Evolutionary conservation across 345 rosid species (phyloP), one percentile per base, ranked within the genome.

Genomic region (Barbarea vulgaris): DNA sequence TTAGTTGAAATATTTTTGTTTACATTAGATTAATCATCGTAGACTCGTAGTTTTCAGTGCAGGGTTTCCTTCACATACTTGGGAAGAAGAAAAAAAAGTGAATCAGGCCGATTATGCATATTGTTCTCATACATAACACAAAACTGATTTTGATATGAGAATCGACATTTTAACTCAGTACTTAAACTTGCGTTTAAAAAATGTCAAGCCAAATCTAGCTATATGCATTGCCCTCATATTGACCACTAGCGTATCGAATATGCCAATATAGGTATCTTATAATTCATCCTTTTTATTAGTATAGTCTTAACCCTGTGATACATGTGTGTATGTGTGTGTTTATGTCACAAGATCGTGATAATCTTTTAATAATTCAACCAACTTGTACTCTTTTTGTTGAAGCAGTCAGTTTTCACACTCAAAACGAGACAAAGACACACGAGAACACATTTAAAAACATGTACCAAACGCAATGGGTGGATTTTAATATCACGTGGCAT

Each of bases 391-490:
- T 22, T 7, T 22, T 73, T 5, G 33, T 28, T 24, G 18, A 73
- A 64, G 11, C 34, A 42, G 57, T 14, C 28, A 65, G 21, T 57
- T 74, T 44, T 46, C 66, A 65, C 72, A 65, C 61, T 55, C 50
- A 33, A 48, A 27, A 65, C 50, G 50, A 74, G 66, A 74, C 78
- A 66, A 65, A 55, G 72, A 56, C 64, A 50, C 77, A 73, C 34
- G 64, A 64, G 64, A 54, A 22, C 19, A 62, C 65, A 56, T 46
- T 44, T 33, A 3, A 33, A 53, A 22, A 55, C 67, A 75, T 67
- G 44, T 51, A 66, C 60, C 59, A 47, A 34, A 74, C 60, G 58
- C 11, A 47, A 57, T 34, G 41, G 51, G 28, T 5, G 59, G 59
- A 24, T 74, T 57, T 46, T 34, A 66, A 66, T 57, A 57, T 34